phyloP scores from a whole-genome alignment of 2,329 filamentous ascomycete genomes.

The Trichocomaceae sp. region DNA sequence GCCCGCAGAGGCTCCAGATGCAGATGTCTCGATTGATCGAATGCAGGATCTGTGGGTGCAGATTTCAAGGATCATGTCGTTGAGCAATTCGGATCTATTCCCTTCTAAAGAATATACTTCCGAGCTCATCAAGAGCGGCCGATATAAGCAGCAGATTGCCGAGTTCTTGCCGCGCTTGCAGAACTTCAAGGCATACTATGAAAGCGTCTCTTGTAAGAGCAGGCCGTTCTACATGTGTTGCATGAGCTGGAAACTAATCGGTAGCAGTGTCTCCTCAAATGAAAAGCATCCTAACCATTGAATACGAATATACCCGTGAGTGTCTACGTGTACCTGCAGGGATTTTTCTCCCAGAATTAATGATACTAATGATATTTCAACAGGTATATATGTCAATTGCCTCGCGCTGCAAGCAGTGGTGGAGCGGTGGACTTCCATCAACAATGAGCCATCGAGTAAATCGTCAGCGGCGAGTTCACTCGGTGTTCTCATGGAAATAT shows the following conservation, averaged over 20 bases:
- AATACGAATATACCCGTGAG: constrained; percentile 86
- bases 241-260: neutral
- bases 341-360: no score
- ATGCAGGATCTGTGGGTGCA: constrained; percentile 84
- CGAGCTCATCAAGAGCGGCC: constrained; percentile 77
- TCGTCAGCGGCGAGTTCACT: constrained; percentile 31
- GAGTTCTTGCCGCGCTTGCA: constrained; percentile 72
- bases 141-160: constrained; percentile 73
- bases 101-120: constrained; percentile 80
- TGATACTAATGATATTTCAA: constrained; percentile 11
- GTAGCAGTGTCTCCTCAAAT: constrained; percentile 49
- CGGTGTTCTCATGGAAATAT: constrained; percentile 39
- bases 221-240: neutral
- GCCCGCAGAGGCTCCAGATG: constrained; percentile 23
- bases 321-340: constrained; percentile 5
- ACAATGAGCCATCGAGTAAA: constrained; percentile 30
- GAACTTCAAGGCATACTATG: constrained; percentile 76
- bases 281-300: constrained; percentile 76
- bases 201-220: constrained; percentile 57
- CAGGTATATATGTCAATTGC: constrained; percentile 77
- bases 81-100: constrained; percentile 83
- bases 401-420: constrained; percentile 90
- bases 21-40: constrained; percentile 44
- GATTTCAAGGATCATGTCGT: constrained; percentile 86
- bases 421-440: constrained; percentile 77